phyloP scores from a whole-genome alignment of 805 yeast species.

The Hanseniaspora lindneri region DNA sequence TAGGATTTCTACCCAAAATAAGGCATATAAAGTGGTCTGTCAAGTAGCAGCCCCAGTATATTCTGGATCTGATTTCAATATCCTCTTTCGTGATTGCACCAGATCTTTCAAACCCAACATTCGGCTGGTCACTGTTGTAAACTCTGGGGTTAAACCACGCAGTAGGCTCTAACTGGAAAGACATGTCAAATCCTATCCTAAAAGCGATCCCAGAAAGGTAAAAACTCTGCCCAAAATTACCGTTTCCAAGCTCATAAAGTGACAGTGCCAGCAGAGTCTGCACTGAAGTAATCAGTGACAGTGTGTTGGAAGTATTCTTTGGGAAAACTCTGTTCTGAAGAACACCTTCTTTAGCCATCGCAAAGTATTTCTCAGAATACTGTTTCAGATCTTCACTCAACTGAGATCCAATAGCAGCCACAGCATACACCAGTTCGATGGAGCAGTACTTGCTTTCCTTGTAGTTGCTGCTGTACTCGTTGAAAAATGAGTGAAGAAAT shows the following conservation, averaged over 20 bases:
- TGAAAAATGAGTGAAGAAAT: slow-evolving; percentile 47
- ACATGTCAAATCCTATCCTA: slow-evolving; percentile 54
- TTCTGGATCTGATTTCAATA: slow-evolving; percentile 44
- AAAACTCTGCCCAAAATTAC: slow-evolving; percentile 50
- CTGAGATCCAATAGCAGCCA: slow-evolving; percentile 49
- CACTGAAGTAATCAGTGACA: slow-evolving; percentile 38
- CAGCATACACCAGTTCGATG: slow-evolving; percentile 40
- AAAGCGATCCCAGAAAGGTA: slow-evolving; percentile 51
- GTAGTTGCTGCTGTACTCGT: slow-evolving; percentile 37
- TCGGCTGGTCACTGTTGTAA: background rate
- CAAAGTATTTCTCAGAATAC: slow-evolving; percentile 36
- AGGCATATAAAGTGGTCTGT: slow-evolving; percentile 54
- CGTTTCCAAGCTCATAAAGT: slow-evolving; percentile 50
- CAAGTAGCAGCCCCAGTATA: slow-evolving; percentile 56
- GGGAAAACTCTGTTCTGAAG: slow-evolving; percentile 29
- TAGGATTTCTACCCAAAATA: slow-evolving; percentile 47
- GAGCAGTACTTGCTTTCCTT: slow-evolving; percentile 42
- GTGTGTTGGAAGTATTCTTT: slow-evolving; percentile 24
- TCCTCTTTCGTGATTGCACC: slow-evolving; percentile 37
- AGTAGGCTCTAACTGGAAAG: slow-evolving; percentile 50
- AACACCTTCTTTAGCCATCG: slow-evolving; percentile 35
- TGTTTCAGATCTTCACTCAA: slow-evolving; percentile 35
- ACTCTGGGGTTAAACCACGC: slow-evolving; percentile 39
- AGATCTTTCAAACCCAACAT: slow-evolving; percentile 16
- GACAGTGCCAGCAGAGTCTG: slow-evolving; percentile 50